These are phyloP conservation scores for Candida suzukii DNA, from an alignment of 805 yeast species.

Conservation along the genomic window DNA sequence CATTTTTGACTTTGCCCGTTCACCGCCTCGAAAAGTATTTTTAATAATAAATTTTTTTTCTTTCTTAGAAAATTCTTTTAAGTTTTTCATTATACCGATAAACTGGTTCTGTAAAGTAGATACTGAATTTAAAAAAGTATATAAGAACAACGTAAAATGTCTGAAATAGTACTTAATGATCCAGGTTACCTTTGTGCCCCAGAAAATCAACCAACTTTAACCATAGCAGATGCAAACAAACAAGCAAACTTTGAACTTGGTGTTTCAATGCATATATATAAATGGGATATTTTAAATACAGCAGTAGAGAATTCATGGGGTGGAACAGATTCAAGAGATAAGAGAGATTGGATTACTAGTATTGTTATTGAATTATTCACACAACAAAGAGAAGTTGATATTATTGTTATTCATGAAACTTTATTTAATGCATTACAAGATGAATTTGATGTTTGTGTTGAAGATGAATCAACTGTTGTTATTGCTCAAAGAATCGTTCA, in stretches of 20 bases:
- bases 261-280: conserved; percentile 81
- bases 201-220: conserved; percentile 14
- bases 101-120: too few species aligned
- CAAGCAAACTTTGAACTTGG: conserved; percentile 90
- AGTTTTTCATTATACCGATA: too few species aligned
- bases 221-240: conserved; percentile 45
- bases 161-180: conserved; percentile 23
- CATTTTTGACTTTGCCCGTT: too few species aligned
- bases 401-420: conserved; percentile 76
- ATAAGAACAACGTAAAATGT: too few species aligned
- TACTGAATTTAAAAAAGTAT: too few species aligned
- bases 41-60: too few species aligned
- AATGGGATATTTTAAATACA: conserved; percentile 81
- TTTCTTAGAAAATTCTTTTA: too few species aligned
- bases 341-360: conserved; percentile 92
- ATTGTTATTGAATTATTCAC: conserved; percentile 72
- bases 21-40: too few species aligned
- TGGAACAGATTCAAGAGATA: conserved; percentile 83
- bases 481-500: conserved; percentile 63
- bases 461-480: conserved; percentile 79
- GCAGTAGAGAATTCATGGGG: conserved; percentile 97
- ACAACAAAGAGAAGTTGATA: conserved; percentile 58
- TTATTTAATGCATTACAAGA: conserved; percentile 86
- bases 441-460: conserved; percentile 85
- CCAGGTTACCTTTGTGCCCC: conserved; percentile 25